Percentiles rank a stretch among this genome's conserved stretches.
These are phyloP conservation scores for Gymnopilus junonius DNA, from an alignment of 768 basidiomycete genomes.

Conservation along the genomic window DNA sequence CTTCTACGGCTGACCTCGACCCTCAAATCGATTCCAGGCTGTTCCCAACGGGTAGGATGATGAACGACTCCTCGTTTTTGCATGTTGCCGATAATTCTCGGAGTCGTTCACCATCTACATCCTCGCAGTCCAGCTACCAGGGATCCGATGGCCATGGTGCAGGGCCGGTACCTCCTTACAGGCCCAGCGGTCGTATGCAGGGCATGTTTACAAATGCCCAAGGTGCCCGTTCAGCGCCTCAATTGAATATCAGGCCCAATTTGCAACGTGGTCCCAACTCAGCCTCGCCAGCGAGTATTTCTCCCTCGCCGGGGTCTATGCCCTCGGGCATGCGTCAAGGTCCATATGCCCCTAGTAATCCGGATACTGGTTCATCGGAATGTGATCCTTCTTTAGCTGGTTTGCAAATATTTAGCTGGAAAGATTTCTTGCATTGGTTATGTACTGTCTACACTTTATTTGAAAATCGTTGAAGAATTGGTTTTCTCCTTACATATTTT, in stretches of 20 bases:
- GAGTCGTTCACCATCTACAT: slow-evolving; percentile 35
- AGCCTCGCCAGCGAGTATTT: slow-evolving; percentile 18
- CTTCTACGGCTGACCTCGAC: slow-evolving; percentile 12
- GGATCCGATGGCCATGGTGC: slow-evolving; percentile 22
- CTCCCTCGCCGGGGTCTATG: slow-evolving; percentile 18
- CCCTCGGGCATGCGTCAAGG: slow-evolving; percentile 12
- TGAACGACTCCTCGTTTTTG: slow-evolving; percentile 12
- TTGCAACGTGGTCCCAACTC: slow-evolving; percentile 19
- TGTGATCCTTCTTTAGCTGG: slow-evolving; percentile 23
- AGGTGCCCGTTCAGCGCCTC: slow-evolving; percentile 21
- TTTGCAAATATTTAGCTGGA: slow-evolving; percentile 19
- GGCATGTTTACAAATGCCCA: slow-evolving; percentile 22
- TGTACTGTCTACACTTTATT: background rate
- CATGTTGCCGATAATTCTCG: slow-evolving; percentile 18
- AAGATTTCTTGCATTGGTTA: background rate
- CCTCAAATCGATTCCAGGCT: slow-evolving; percentile 19
- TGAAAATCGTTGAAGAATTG: background rate
- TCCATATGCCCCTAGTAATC: slow-evolving; percentile 25
- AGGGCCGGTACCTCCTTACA: slow-evolving; percentile 19
- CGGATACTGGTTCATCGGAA: slow-evolving; percentile 15
- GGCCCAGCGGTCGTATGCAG: slow-evolving; percentile 31
- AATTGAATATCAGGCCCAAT: slow-evolving; percentile 19
- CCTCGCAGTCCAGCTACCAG: slow-evolving; percentile 37
- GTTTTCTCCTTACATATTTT: background rate
- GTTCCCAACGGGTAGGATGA: slow-evolving; percentile 8